These are phyloP conservation scores for Chondrostereum purpureum DNA, from an alignment of 1,284 basidiomycete genomes.

Conservation along the genomic window DNA sequence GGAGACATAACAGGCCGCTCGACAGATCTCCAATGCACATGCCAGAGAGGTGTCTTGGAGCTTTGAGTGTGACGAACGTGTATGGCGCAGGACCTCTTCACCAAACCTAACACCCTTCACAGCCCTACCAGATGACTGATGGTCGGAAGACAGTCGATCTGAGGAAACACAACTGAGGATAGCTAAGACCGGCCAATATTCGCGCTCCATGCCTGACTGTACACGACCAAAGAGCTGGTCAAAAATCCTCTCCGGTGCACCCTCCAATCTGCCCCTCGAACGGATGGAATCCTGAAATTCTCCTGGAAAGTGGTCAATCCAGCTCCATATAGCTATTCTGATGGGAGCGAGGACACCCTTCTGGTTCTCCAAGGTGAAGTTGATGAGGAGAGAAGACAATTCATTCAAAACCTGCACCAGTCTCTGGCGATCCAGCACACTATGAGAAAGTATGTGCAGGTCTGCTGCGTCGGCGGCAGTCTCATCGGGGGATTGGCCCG, in stretches of 20 bases:
- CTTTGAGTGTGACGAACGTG: constrained; percentile 41
- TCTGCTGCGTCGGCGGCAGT: constrained; percentile 58
- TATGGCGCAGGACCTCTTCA: constrained; percentile 49
- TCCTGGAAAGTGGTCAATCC: constrained; percentile 78
- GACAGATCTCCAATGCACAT: constrained; percentile 78
- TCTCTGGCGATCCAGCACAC: constrained; percentile 59
- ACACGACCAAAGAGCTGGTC: constrained; percentile 63
- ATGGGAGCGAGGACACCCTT: constrained; percentile 69
- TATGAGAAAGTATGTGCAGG: constrained; percentile 68
- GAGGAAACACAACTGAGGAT: constrained; percentile 74
- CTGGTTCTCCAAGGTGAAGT: constrained; percentile 76
- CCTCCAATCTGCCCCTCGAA: constrained; percentile 63
- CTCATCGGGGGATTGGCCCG: constrained; percentile 22
- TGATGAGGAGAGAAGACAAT: constrained; percentile 76
- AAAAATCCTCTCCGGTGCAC: constrained; percentile 77
- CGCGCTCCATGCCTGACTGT: constrained; percentile 47
- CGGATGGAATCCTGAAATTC: constrained; percentile 77
- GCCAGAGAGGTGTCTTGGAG: constrained; percentile 61
- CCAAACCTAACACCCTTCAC: constrained; percentile 46
- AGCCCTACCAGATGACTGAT: constrained; percentile 5
- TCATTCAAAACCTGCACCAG: constrained; percentile 71
- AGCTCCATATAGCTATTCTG: constrained; percentile 85
- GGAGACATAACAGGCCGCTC: constrained; percentile 59
- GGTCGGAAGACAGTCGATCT: constrained; percentile 63
- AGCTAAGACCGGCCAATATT: constrained; percentile 77